Evolutionary conservation across 2,329 filamentous ascomycete species (phyloP), one percentile per base, ranked within the genome.

Genomic region (Aspergillus fijiensis): DNA sequence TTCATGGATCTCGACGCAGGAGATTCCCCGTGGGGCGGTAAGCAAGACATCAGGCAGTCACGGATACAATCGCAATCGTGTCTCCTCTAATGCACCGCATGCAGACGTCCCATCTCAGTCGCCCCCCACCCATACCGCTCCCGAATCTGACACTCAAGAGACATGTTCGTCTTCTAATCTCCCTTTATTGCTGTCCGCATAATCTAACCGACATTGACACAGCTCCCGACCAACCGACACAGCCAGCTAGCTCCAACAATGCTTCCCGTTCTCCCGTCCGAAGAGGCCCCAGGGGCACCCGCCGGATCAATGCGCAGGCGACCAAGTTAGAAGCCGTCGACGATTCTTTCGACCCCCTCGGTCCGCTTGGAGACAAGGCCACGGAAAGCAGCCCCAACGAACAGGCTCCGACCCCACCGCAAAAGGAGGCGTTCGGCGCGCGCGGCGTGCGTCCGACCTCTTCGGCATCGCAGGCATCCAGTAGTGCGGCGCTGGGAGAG

Each of bases 261-360:
- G 75, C 79, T 33, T 75, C 80, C 50, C 80, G 79, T 64, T 80
- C 81, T 33, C 77, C 81, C 51, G 77, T 76, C 55, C 77, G 75
- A 63, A 79, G 82, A 72, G 81, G 78, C 49, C 80, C 82, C 16
- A 79, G 84, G 64, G 77, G 77, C n/a, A 78, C 80, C 57, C 81
- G 84, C 62, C 84, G 85, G 71, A 81, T 87, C 69, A 84, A 79
- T 69, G 82, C 81, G 39, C 85, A 87, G 69, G 81, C 85, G 33
- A 88, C 85, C 49, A 84, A 83, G 58, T 78, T 88, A 62, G 85
- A 88, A 75, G 84, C 84, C 55, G 84, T 87, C 61, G 86, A 87
- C 66, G 82, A 86, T 69, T 81, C 84, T 49, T 77, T 86, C 60
- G 86, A 87, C 57, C 86, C 86, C 31, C 77, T 89, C 50, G 86